Conservation (phyloP, 352 stramenopile species). For the Poterioochromonas sp. region DNA sequence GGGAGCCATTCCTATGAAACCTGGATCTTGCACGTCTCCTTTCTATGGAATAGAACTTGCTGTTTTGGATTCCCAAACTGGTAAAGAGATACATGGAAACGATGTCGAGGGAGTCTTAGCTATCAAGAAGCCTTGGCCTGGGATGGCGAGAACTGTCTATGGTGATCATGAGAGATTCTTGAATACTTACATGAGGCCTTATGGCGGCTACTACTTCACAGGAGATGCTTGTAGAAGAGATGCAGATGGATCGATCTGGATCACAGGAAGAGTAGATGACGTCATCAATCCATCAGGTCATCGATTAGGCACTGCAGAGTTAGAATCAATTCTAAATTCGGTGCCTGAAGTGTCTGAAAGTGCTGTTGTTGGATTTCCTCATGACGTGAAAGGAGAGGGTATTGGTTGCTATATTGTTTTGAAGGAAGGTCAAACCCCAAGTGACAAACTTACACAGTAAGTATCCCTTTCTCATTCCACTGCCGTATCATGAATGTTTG, state of each 20-base stretch:
- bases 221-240: slow-evolving; percentile 74
- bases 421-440: slow-evolving; percentile 61
- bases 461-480: slow-evolving; percentile 42
- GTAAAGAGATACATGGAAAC: slow-evolving; percentile 64
- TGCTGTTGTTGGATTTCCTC: slow-evolving; percentile 84
- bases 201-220: slow-evolving; percentile 93
- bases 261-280: slow-evolving; percentile 95
- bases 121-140: slow-evolving; percentile 76
- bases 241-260: slow-evolving; percentile 93
- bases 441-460: slow-evolving; percentile 55
- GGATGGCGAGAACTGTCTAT: slow-evolving; percentile 54
- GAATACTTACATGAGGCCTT: slow-evolving; percentile 85
- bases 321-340: slow-evolving; percentile 74
- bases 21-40: slow-evolving; percentile 82
- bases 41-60: slow-evolving; percentile 89
- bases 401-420: slow-evolving; percentile 90
- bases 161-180: slow-evolving; percentile 75
- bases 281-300: slow-evolving; percentile 86
- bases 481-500: too few species aligned
- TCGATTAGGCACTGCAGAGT: slow-evolving; percentile 69
- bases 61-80: slow-evolving; percentile 60
- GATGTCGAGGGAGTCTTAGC: slow-evolving; percentile 79
- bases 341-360: slow-evolving; percentile 69
- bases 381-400: slow-evolving; percentile 90
- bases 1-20: slow-evolving; percentile 64